Base-by-base conservation (phyloP, 2,329 filamentous ascomycete genomes). In the Pseudofabraea citricarpa region DNA sequence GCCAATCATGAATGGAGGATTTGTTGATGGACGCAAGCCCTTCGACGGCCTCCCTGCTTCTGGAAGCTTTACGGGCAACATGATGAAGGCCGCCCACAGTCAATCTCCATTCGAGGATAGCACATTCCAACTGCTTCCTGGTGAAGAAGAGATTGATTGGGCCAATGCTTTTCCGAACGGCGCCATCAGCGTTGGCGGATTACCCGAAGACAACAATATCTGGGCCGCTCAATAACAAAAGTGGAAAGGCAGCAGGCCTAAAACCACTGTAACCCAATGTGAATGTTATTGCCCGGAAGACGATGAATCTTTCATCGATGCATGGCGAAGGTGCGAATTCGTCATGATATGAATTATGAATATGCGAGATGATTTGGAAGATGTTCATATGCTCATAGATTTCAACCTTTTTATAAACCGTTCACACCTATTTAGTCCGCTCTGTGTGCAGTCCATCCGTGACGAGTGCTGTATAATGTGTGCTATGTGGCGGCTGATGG, bases 61-160 rank as follows among this genome's bases (percentile, higher is more conserved):
- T 9, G 13, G 18, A 1, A 21, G 19, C 12, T 13, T 22, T 37
- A 56, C 47, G 26, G 12, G 38, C 3, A 46, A 53, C 7, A 50
- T 59, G 36, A 66, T 62, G 54, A 74, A 75, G 53, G 68, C 68
- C 46, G 56, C 69, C 42, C 64, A 68, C 10, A 63, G 64, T 3
- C 57, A 67, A 18, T 57, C 54, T 10, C 41, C 66, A 2, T 59
- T 64, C 29, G 65, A 70, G 27, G 65, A 69, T 22, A 43, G 43
- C 15, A 50, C 37, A 23, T 57, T 56, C 24, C 46, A 45, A 31
- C 60, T 67, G 6, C 68, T 73, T 36, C 63, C 74, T 21, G 68
- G 71, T 6, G 65, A 74, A 50, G 67, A 76, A 8, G 77, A 81
- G 29, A 61, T 64, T 13, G 64, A 68, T 44, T 70, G 66, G 66